Conservation (phyloP, 164 flowering plant species). For the Tetracentron sinense region DNA sequence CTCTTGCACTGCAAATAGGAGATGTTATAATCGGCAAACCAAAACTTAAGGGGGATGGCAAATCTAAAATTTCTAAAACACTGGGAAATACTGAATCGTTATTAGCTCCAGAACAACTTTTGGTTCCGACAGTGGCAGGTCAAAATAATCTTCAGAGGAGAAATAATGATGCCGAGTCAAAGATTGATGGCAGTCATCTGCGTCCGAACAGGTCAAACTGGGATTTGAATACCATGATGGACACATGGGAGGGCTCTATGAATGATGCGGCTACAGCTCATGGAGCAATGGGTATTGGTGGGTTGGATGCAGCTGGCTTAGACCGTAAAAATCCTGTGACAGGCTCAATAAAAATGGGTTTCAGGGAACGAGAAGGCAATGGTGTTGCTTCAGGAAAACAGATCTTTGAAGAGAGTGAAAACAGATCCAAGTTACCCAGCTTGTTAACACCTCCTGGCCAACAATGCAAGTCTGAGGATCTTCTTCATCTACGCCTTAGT, state of each 20-base stretch:
- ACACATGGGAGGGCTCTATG: constrained; percentile 51
- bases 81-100: constrained; percentile 21
- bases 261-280: constrained; percentile 13
- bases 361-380: constrained; percentile 9
- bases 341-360: constrained; percentile 2
- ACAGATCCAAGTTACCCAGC: constrained; percentile 6
- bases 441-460: constrained; percentile 4
- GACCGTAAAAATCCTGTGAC: constrained; percentile 20
- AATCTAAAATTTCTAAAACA: constrained; percentile 4
- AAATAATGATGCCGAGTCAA: background rate
- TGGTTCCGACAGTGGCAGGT: constrained; percentile 10
- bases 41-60: constrained; percentile 9
- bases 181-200: constrained; percentile 6
- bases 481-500: constrained; percentile 33
- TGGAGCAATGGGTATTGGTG: constrained; percentile 11
- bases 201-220: constrained; percentile 51
- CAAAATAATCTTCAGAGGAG: constrained; percentile 9
- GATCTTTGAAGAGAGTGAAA: constrained; percentile 6
- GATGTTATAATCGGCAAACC: constrained; percentile 7
- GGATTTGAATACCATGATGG: constrained; percentile 75
- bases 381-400: constrained; percentile 17
- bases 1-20: constrained; percentile 12
- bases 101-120: constrained; percentile 23
- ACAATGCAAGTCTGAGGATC: constrained; percentile 19
- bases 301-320: background rate